A percentile compares a stretch with the other conserved stretches of the same genome.
Evolutionary conservation across 176 grass and related monocot species (phyloP).

Genomic region (Oryza australiensis): DNA sequence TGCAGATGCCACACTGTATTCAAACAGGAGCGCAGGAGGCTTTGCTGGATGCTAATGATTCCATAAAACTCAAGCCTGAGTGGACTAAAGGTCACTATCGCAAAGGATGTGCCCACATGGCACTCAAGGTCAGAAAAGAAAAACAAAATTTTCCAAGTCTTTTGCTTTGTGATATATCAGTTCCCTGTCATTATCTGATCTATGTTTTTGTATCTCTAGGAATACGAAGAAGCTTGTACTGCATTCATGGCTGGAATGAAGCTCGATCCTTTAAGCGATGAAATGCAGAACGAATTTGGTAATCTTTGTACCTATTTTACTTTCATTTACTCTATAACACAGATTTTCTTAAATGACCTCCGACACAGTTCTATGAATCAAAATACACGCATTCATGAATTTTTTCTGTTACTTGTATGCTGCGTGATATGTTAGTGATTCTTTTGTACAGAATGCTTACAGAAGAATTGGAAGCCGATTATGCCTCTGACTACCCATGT

Average conservation of each 20-base stretch:
- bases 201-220: not conserved
- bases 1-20: not conserved
- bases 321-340: not conserved
- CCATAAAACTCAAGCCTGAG: not conserved
- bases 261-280: not conserved
- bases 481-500: not conserved
- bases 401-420: not conserved
- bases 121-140: not conserved
- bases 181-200: not conserved
- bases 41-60: constrained; percentile 12
- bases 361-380: not conserved
- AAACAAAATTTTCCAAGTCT: not conserved
- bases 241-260: constrained; percentile 28
- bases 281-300: constrained; percentile 25
- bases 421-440: no score
- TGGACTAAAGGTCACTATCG: not conserved
- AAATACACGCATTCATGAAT: not conserved
- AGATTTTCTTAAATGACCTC: not conserved
- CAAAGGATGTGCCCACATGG: constrained; percentile 25
- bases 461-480: not conserved
- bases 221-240: constrained; percentile 22
- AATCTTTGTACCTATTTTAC: not conserved
- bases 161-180: not conserved
- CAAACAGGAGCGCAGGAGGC: not conserved
- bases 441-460: not conserved